Evolutionary conservation across 257 asterid species (phyloP), one percentile per base, ranked within the genome.

Genomic region (Scutellaria minor): DNA sequence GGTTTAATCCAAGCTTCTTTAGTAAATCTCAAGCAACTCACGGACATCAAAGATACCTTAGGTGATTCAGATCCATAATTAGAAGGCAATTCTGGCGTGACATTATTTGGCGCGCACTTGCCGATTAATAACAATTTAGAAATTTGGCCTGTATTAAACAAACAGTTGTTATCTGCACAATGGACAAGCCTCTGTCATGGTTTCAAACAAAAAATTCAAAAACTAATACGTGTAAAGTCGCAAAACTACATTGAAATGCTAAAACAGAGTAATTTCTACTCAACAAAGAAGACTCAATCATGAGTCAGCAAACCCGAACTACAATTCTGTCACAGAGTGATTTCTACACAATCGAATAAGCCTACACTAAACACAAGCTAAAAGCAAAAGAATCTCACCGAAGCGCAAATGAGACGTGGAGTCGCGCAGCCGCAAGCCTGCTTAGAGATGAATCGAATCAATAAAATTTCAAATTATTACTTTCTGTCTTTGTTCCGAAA

Each of bases 31-130:
- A 66, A 71, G 18, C 27, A 66, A 71, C 13, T 11, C 13, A 72
- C 44, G 73, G 8, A 68, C 51, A 68, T 12, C 10, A 31, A 63
- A 7, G 41, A 73, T 75, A 88, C 95, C 90, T 82, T 70, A 35
- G 85, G 68, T 13, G 81, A 57, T 69, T 67, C 82, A 1, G 77
- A 20, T 64, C 72, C 79, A 46, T 68, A 58, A 74, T 65, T 62
- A 37, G 84, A 67, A 69, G 87, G 81, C 53, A 56, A 15, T 10
- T 79, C 84, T 5, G 80, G 72, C 11, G 82, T 71, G 20, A 68
- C 37, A 74, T 79, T 72, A 75, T 78, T 88, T 3, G 81, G 70
- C 31, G 69, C 70, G 69, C 85, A 75, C 71, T 84, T 83, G 70
- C 83, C 60, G 56, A 77, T 64, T 6, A 71, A 50, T 12, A 47